These are phyloP conservation scores for Stemphylium beticola DNA, from an alignment of 2,329 filamentous ascomycete species.

Conservation along the genomic window DNA sequence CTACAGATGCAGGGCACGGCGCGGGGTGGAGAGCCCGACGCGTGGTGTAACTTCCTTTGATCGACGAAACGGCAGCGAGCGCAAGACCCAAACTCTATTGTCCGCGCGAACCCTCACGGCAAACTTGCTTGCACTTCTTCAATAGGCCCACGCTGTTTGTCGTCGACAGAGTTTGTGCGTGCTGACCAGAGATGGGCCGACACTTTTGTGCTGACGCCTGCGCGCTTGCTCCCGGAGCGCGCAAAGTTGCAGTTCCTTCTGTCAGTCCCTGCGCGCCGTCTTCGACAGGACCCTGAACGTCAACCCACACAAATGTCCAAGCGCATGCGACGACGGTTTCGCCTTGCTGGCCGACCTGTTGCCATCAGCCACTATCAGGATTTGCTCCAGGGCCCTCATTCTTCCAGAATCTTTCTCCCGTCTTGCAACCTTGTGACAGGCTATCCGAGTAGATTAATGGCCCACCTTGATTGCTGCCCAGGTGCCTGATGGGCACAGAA, in stretches of 20 bases:
- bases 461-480: conserved; percentile 26
- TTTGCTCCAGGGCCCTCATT: conserved; percentile 28
- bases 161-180: conserved; percentile 19
- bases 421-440: conserved; percentile 25
- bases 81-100: conserved; percentile 24
- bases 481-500: conserved; percentile 9
- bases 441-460: conserved; percentile 41
- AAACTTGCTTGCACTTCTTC: conserved; percentile 19
- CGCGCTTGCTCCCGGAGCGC: conserved; percentile 16
- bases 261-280: conserved; percentile 21
- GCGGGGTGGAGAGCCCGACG: conserved; percentile 28
- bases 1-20: conserved; percentile 24
- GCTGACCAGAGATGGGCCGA: conserved; percentile 15
- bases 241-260: conserved; percentile 20
- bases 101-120: conserved; percentile 15
- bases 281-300: conserved; percentile 12
- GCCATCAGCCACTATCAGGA: conserved; percentile 18
- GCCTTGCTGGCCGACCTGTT: conserved; percentile 22
- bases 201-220: conserved; percentile 4
- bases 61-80: conserved; percentile 25
- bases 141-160: conserved; percentile 7
- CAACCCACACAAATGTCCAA: conserved; percentile 10
- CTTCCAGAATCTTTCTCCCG: conserved; percentile 44
- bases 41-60: conserved; percentile 26
- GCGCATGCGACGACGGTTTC: conserved; percentile 17